Evolutionary conservation across 495 filamentous ascomycete genomes (phyloP).

Genomic region (Penicillium herquei): DNA sequence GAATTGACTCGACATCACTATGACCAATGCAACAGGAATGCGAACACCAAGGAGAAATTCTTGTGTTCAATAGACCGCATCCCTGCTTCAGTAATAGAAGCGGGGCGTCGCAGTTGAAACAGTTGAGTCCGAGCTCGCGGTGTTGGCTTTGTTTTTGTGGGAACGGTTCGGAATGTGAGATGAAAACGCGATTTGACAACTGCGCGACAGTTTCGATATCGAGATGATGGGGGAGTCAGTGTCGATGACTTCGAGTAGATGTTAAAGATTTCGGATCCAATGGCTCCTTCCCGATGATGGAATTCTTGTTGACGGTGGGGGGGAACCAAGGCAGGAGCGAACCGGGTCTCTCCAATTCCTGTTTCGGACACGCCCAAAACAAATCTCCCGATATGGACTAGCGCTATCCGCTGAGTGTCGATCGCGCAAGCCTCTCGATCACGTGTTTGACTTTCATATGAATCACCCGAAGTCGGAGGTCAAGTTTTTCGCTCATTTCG

Average conservation of each 20-base stretch:
- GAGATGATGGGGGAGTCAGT: neutral
- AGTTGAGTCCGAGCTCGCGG: slow-evolving; percentile 11
- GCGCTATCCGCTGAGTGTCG: slow-evolving; percentile 30
- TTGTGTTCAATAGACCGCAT: slow-evolving; percentile 41
- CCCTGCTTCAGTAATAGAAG: slow-evolving; percentile 39
- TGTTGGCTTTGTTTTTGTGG: neutral
- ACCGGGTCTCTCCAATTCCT: slow-evolving; percentile 26
- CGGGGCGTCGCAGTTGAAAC: slow-evolving; percentile 15
- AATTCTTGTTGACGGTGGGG: slow-evolving; percentile 30
- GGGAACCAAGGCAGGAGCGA: slow-evolving; percentile 25
- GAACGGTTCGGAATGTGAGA: slow-evolving; percentile 27
- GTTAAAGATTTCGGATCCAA: neutral
- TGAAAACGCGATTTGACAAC: slow-evolving; percentile 19
- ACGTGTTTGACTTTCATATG: slow-evolving; percentile 7
- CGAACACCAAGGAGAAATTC: slow-evolving; percentile 24
- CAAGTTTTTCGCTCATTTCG: too few species aligned
- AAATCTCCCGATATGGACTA: slow-evolving; percentile 45
- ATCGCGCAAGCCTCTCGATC: slow-evolving; percentile 12
- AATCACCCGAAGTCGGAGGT: too few species aligned
- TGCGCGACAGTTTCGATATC: neutral
- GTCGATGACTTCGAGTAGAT: slow-evolving; percentile 4
- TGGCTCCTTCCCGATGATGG: slow-evolving; percentile 14
- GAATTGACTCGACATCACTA: slow-evolving; percentile 42
- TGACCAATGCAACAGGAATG: slow-evolving; percentile 29
- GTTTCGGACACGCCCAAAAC: slow-evolving; percentile 31